Evolutionary conservation across 2,329 filamentous ascomycete species (phyloP).

Genomic region (Talaromyces pinophilus): DNA sequence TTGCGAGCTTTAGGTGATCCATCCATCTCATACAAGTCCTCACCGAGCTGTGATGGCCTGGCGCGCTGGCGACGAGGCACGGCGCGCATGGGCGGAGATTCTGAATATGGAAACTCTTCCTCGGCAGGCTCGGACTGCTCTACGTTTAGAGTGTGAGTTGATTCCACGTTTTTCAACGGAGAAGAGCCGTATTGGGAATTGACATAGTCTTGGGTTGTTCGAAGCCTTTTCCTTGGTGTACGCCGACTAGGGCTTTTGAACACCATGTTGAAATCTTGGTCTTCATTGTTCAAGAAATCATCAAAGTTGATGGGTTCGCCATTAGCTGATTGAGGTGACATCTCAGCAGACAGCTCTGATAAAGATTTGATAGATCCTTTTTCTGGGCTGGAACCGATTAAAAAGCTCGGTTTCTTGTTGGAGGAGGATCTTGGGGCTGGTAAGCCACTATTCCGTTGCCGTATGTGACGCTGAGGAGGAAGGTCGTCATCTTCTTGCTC

Average conservation of each 20-base stretch:
- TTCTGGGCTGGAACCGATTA: constrained; percentile 42
- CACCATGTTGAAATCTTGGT: constrained; percentile 31
- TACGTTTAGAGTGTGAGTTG: constrained; percentile 25
- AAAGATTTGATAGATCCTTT: constrained; percentile 40
- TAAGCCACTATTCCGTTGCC: constrained; percentile 18
- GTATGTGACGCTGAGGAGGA: constrained; percentile 33
- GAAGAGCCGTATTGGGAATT: constrained; percentile 5
- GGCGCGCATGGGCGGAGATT: constrained; percentile 25
- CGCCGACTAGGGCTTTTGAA: constrained; percentile 37
- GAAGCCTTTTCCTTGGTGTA: constrained; percentile 41
- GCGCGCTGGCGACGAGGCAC: constrained; percentile 28
- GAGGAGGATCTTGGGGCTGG: not conserved
- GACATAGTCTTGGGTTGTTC: constrained; percentile 25
- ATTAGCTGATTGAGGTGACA: constrained; percentile 41
- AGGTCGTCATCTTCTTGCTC: constrained; percentile 43
- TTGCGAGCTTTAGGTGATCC: constrained; percentile 34
- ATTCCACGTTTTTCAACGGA: constrained; percentile 28
- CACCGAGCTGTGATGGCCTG: constrained; percentile 29
- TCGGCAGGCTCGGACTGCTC: constrained; percentile 23
- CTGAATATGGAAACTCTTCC: constrained; percentile 24
- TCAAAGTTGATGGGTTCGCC: constrained; percentile 39
- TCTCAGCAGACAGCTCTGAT: constrained; percentile 46
- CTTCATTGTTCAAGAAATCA: constrained; percentile 43
- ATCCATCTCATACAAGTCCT: constrained; percentile 41
- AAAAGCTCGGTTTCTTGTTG: not conserved